These are phyloP conservation scores for Colletotrichum horii DNA, from an alignment of 2,329 filamentous ascomycete species.

Conservation along the genomic window DNA sequence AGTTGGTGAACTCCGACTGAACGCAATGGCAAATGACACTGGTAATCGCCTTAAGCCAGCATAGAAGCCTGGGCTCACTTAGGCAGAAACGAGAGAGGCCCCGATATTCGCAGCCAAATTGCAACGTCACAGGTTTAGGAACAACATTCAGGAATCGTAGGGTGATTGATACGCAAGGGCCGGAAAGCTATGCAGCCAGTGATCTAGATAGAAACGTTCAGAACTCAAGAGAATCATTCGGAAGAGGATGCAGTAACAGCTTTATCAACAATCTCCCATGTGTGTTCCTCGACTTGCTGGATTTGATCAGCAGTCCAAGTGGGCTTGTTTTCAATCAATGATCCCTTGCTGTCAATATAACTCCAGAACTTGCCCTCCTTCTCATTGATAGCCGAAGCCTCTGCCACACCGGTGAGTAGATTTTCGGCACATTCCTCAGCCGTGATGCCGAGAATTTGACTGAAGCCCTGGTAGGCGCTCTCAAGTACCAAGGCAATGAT, in stretches of 20 bases:
- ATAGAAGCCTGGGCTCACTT: background rate
- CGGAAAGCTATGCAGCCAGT: background rate
- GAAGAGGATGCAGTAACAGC: background rate
- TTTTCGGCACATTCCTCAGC: conserved; percentile 32
- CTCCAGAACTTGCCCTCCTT: conserved; percentile 29
- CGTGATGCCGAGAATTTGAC: conserved; percentile 25
- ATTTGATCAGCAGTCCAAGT: conserved; percentile 32
- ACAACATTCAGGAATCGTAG: too few relatives aligned
- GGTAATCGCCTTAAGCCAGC: background rate
- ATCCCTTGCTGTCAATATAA: conserved; percentile 33
- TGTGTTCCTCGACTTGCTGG: conserved; percentile 33
- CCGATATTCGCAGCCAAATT: too few relatives aligned
- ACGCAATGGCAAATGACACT: background rate
- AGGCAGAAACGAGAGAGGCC: background rate
- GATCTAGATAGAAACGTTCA: accelerated
- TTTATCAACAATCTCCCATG: conserved; percentile 32
- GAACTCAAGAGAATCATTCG: background rate
- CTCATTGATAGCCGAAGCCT: conserved; percentile 6
- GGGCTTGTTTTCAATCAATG: conserved; percentile 27
- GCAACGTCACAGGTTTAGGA: too few relatives aligned
- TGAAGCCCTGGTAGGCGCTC: conserved; percentile 16
- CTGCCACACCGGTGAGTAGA: conserved; percentile 27
- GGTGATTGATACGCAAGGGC: too few relatives aligned
- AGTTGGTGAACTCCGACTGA: background rate
- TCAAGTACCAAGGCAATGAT: conserved; percentile 36